Conservation (phyloP, 306 rosid species). For the Quercus wislizeni region DNA sequence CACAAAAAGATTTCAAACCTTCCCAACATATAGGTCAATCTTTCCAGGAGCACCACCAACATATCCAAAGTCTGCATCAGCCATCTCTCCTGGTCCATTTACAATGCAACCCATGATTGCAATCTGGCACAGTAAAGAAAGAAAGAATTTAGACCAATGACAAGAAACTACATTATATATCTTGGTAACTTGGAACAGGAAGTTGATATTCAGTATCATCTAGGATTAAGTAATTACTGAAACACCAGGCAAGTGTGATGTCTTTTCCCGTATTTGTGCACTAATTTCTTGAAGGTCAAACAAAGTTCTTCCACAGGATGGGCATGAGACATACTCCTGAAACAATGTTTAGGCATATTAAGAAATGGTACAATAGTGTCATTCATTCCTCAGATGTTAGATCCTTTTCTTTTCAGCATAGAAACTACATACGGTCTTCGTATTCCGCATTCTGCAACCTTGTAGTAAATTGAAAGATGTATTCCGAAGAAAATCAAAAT, state of each 20-base stretch:
- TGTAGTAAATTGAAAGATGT: conserved; percentile 97
- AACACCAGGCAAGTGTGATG: conserved; percentile 94
- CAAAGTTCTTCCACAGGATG: conserved; percentile 98
- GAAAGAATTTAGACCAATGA: not conserved
- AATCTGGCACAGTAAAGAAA: conserved; percentile 47
- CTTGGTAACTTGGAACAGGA: not conserved
- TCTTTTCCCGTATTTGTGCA: conserved; percentile 90
- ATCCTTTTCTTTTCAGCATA: not conserved
- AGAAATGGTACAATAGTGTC: not conserved
- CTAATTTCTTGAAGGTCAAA: conserved; percentile 97
- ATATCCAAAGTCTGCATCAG: conserved; percentile 98
- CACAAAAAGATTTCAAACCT: conserved; percentile 44
- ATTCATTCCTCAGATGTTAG: not conserved
- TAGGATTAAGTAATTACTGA: conserved; percentile 49
- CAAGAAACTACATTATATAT: not conserved
- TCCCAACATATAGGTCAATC: conserved; percentile 97
- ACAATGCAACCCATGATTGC: conserved; percentile 99
- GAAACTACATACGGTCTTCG: conserved; percentile 72
- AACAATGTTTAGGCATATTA: conserved; percentile 22
- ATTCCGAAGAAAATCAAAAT: conserved; percentile 79
- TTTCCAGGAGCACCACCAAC: conserved; percentile 98
- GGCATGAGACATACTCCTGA: conserved; percentile 98
- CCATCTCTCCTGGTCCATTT: conserved; percentile 99
- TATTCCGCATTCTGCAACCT: conserved; percentile 99
- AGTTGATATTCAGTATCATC: conserved; percentile 6